A percentile compares a stretch with the other conserved stretches of the same genome.
phyloP scores from a whole-genome alignment of 768 basidiomycete genomes.

The Trametes cinnabarina region DNA sequence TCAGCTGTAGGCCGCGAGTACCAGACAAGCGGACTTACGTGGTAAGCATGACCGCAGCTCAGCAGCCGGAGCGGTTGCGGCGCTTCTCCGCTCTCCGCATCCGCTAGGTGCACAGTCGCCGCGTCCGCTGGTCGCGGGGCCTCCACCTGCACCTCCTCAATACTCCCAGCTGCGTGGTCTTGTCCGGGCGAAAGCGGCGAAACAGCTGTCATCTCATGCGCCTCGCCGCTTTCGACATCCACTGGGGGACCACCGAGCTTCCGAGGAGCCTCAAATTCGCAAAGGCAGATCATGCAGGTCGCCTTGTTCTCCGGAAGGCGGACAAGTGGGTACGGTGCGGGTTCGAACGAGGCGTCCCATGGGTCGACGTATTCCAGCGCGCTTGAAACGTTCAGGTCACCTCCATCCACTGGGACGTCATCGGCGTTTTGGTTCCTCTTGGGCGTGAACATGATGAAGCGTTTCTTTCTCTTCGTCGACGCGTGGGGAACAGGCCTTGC shows the following conservation, averaged over 20 bases:
- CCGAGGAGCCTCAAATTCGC: constrained; percentile 79
- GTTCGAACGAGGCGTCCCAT: constrained; percentile 80
- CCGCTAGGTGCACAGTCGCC: constrained; percentile 2
- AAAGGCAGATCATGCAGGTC: constrained; percentile 77
- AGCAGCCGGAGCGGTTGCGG: constrained; percentile 74
- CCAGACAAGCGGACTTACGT: constrained; percentile 50
- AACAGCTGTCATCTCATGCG: constrained; percentile 1
- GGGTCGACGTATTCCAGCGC: constrained; percentile 14
- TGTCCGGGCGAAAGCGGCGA: background rate
- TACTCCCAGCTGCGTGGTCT: background rate
- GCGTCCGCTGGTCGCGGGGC: constrained; percentile 2
- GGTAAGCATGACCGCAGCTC: constrained; percentile 85
- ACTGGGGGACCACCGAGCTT: constrained; percentile 4
- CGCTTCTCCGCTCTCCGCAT: constrained; percentile 48
- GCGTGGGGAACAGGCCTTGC: background rate
- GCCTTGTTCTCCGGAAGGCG: constrained; percentile 79
- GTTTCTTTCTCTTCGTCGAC: constrained; percentile 2
- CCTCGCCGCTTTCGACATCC: constrained; percentile 27
- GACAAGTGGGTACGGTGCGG: constrained; percentile 76
- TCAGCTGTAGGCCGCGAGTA: too few relatives aligned
- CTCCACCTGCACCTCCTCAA: constrained; percentile 8
- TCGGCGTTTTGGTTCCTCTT: background rate
- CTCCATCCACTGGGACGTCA: background rate
- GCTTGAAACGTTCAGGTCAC: background rate
- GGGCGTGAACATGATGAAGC: background rate